Conservation (phyloP, 257 asterid species). For the Ehretia macrophylla region DNA sequence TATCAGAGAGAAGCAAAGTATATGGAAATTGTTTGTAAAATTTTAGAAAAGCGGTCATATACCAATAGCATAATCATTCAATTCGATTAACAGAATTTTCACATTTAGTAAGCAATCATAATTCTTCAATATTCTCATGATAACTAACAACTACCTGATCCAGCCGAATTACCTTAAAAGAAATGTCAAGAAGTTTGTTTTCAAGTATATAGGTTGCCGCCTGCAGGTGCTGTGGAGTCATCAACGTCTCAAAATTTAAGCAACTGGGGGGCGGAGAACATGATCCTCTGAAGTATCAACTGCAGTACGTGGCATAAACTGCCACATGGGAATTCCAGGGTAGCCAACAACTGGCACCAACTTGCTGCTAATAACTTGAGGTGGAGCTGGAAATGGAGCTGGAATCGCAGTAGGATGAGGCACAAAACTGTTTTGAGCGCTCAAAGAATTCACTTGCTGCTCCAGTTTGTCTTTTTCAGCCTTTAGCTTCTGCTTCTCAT, state of each 20-base stretch:
- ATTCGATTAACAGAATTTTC: neutral
- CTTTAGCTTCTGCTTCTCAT: conserved; percentile 49
- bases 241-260: conserved; percentile 19
- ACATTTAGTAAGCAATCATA: neutral
- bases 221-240: conserved; percentile 1
- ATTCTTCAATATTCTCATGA: too few species aligned
- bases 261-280: conserved; percentile 43
- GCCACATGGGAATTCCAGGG: conserved; percentile 50
- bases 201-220: conserved; percentile 5
- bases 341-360: conserved; percentile 43
- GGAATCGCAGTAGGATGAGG: conserved; percentile 34
- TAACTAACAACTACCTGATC: too few species aligned
- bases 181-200: conserved; percentile 11
- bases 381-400: conserved; percentile 31
- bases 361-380: conserved; percentile 37
- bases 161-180: neutral
- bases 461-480: conserved; percentile 39
- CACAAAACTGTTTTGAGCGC: conserved; percentile 30
- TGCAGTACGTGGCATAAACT: conserved; percentile 37
- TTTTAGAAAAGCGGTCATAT: neutral
- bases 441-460: conserved; percentile 36
- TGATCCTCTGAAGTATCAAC: conserved; percentile 50
- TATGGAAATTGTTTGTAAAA: neutral
- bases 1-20: too few species aligned
- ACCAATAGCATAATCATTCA: neutral